Evolutionary conservation across 1,284 basidiomycete genomes (phyloP), one percentile per base, ranked within the genome.

Genomic region (Boletellus dicymbophilus): DNA sequence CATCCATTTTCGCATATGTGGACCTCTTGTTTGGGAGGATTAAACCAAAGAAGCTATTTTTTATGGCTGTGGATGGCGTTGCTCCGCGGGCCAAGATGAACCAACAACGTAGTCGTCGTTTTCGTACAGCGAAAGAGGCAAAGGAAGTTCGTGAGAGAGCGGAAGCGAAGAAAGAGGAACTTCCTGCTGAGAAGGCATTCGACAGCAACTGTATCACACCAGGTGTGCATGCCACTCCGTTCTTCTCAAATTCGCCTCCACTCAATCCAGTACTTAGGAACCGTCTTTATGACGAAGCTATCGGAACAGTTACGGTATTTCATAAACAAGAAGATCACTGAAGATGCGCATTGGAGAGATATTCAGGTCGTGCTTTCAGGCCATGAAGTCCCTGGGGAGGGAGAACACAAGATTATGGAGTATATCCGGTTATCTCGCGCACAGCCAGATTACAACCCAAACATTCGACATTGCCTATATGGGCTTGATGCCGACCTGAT

Each of bases 341-440:
- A 98, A 66, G 95, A 98, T 66, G 84, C 95, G 12, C 88, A 93
- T 66, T 99, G 97, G 97, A 78, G 90, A 54, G 81, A 88, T 51
- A 86, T 99, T 39, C 80, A 94, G 62, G 95, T 99, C 41, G 92
- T 99, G 44, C 77, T 99, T 38, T 97, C 94, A 33, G 97, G 96
- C n/a, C 95, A 99, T 69, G 95, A 99, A 61, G 93, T 97, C 5
- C 96, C 96, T 0, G 97, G 97, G 57, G 97, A 99, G 70, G 97
- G 97, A 56, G 97, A 99, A 69, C 97, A 99, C 81, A 99, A 99
- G 79, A 96, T 99, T 62, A 98, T 99, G 90, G 97, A 99, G 70
- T 99, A 96, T 71, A 98, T 99, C 65, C 89, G 97, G 44, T 76
- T 94, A 54, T 86, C 87, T 51, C 93, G 96, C 62, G 95, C 97